Evolutionary conservation across 768 basidiomycete genomes (phyloP).

Genomic region (Omphalotus guepiniiformis): DNA sequence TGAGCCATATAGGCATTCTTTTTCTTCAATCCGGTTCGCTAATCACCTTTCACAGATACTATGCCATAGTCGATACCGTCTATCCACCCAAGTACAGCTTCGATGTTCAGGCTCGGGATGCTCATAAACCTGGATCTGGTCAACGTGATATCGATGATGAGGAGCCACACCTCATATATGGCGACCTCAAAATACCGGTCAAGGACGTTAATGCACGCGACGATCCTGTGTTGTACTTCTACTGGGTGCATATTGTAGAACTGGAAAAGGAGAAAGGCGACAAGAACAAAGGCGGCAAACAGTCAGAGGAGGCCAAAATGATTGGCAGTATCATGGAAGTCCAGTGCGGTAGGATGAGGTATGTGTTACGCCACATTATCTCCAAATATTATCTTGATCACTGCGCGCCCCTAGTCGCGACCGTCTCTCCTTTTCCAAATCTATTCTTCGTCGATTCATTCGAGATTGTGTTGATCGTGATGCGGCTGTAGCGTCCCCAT

Average conservation of each 20-base stretch:
- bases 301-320: slow-evolving; percentile 54
- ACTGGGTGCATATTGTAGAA: slow-evolving; percentile 84
- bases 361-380: slow-evolving; percentile 17
- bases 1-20: slow-evolving; percentile 29
- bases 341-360: slow-evolving; percentile 78
- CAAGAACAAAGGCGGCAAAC: slow-evolving; percentile 55
- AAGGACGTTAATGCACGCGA: slow-evolving; percentile 71
- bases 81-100: slow-evolving; percentile 58
- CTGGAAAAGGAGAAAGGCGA: slow-evolving; percentile 67
- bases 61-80: slow-evolving; percentile 76
- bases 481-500: slow-evolving; percentile 88
- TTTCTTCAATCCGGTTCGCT: slow-evolving; percentile 8
- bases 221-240: slow-evolving; percentile 79
- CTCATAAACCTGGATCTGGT: slow-evolving; percentile 44
- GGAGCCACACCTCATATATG: slow-evolving; percentile 64
- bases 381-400: not conserved
- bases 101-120: slow-evolving; percentile 44
- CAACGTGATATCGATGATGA: slow-evolving; percentile 39
- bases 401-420: slow-evolving; percentile 63
- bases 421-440: slow-evolving; percentile 93
- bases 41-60: slow-evolving; percentile 52
- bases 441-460: slow-evolving; percentile 93
- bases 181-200: slow-evolving; percentile 70
- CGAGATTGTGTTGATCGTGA: slow-evolving; percentile 94
- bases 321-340: slow-evolving; percentile 83